Conservation (phyloP, 2,329 filamentous ascomycete species). For the Aspergillus costaricaensis region DNA sequence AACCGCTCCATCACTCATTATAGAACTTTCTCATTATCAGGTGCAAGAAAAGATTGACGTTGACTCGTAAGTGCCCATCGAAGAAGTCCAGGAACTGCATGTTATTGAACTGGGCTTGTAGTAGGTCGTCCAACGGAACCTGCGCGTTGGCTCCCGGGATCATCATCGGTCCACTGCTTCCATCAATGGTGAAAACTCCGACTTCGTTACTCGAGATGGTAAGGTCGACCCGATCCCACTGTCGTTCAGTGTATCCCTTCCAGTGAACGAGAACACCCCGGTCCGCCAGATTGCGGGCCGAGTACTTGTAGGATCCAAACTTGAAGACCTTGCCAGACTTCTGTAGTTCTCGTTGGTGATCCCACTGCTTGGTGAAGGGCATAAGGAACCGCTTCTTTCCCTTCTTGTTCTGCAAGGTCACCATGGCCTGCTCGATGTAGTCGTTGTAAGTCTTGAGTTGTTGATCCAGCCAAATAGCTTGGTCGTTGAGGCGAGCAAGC, state of each 20-base stretch:
- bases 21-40: slow-evolving; percentile 99
- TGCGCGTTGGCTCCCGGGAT: slow-evolving; percentile 89
- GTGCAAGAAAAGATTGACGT: slow-evolving; percentile 95
- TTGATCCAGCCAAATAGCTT: slow-evolving; percentile 88
- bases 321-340: slow-evolving; percentile 90
- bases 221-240: slow-evolving; percentile 90
- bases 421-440: slow-evolving; percentile 98
- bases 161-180: slow-evolving; percentile 88
- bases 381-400: slow-evolving; percentile 91
- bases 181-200: slow-evolving; percentile 90
- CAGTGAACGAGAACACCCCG: slow-evolving; percentile 95
- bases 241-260: slow-evolving; percentile 76
- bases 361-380: slow-evolving; percentile 98
- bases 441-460: slow-evolving; percentile 98
- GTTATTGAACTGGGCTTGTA: slow-evolving; percentile 96
- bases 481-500: slow-evolving; percentile 50
- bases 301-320: slow-evolving; percentile 98
- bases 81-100: slow-evolving; percentile 96
- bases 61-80: slow-evolving; percentile 81
- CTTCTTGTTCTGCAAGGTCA: slow-evolving; percentile 95
- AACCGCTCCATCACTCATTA: slow-evolving; percentile 42
- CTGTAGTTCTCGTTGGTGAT: slow-evolving; percentile 94
- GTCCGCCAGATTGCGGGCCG: slow-evolving; percentile 80
- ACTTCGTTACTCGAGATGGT: slow-evolving; percentile 94
- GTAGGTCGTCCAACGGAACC: slow-evolving; percentile 85